phyloP scores from a whole-genome alignment of 75 land plant species.

The Sequoia sempervirens region DNA sequence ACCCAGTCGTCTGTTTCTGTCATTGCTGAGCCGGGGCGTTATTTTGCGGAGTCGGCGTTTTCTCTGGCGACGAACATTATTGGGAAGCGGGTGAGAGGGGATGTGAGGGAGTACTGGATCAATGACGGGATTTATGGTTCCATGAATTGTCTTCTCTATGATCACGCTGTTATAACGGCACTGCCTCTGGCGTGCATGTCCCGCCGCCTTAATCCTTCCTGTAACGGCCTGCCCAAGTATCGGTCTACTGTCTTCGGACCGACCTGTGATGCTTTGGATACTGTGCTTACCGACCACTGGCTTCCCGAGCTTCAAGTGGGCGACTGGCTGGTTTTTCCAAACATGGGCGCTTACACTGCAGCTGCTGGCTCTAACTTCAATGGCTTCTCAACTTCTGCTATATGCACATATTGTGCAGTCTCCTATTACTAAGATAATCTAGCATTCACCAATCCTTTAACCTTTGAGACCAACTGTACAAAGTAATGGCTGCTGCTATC shows the following conservation, averaged over 20 bases:
- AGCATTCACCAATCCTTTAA: too few species aligned
- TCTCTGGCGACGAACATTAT: conserved; percentile 38
- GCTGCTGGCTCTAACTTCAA: conserved; percentile 50
- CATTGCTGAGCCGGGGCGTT: conserved; percentile 53
- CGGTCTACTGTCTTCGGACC: conserved; percentile 49
- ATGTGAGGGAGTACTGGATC: conserved; percentile 50
- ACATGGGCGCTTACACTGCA: conserved; percentile 56
- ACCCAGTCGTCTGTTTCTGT: conserved; percentile 11
- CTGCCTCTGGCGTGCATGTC: conserved; percentile 16
- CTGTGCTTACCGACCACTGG: conserved; percentile 21
- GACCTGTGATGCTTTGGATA: conserved; percentile 58
- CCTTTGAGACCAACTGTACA: too few species aligned
- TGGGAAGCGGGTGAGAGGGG: conserved; percentile 38
- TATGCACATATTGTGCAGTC: conserved; percentile 17
- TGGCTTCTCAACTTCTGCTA: conserved; percentile 35
- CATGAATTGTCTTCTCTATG: conserved; percentile 49
- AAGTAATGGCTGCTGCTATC: too few species aligned
- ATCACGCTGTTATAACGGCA: conserved; percentile 37
- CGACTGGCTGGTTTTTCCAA: conserved; percentile 50
- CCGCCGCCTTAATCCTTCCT: conserved; percentile 3
- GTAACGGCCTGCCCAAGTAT: conserved; percentile 8
- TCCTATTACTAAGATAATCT: neutral
- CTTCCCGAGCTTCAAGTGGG: conserved; percentile 39
- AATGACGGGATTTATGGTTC: conserved; percentile 65
- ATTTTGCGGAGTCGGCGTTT: conserved; percentile 52